Percentiles rank a stretch among this genome's conserved stretches.
phyloP scores from a whole-genome alignment of 2,329 filamentous ascomycete species.

The Zalaria sp. region DNA sequence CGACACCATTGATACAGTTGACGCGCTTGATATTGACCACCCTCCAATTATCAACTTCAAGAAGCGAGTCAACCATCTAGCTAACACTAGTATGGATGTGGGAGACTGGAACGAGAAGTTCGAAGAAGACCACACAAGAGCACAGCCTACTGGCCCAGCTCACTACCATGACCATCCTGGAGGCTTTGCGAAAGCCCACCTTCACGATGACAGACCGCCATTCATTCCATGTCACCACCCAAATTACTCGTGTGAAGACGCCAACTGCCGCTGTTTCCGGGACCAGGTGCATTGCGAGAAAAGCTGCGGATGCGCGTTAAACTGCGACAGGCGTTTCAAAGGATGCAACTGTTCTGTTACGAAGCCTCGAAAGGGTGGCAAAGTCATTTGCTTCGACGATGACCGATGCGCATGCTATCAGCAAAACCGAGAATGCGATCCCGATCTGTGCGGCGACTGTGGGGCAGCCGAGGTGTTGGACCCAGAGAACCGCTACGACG shows the following conservation, averaged over 20 bases:
- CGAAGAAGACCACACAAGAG: too few species aligned
- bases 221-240: conserved; percentile 56
- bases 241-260: conserved; percentile 47
- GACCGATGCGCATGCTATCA: conserved; percentile 52
- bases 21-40: conserved; percentile 15
- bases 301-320: conserved; percentile 50
- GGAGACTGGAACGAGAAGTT: too few species aligned
- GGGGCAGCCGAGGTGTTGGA: conserved; percentile 56
- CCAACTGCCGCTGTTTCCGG: conserved; percentile 47
- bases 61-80: conserved; percentile 7
- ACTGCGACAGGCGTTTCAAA: conserved; percentile 38
- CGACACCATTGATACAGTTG: conserved; percentile 9
- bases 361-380: conserved; percentile 22
- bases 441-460: conserved; percentile 57
- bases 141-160: neutral
- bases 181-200: conserved; percentile 5
- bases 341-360: conserved; percentile 25
- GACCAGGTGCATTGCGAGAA: conserved; percentile 56
- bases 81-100: too few species aligned
- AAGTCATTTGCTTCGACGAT: conserved; percentile 23
- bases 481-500: conserved; percentile 49
- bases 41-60: conserved; percentile 17
- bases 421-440: conserved; percentile 68
- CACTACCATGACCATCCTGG: neutral
- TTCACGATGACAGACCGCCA: conserved; percentile 34